phyloP scores from a whole-genome alignment of 2,329 filamentous ascomycete genomes.

The Alternaria angustiovoidea region DNA sequence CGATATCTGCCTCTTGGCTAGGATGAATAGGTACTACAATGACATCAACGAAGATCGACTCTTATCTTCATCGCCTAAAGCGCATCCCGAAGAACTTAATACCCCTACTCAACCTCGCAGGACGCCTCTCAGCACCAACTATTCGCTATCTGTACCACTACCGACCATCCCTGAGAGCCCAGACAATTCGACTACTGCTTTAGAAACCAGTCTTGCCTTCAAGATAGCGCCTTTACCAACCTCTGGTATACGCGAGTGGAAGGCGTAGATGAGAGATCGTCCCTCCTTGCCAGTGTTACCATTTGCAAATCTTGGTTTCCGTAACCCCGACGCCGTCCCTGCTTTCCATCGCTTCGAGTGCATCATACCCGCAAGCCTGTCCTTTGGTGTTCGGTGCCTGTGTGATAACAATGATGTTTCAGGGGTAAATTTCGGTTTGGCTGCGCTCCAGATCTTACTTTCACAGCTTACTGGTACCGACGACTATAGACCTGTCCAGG shows the following conservation, averaged over 20 bases:
- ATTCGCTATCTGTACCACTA: not conserved
- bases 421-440: not conserved
- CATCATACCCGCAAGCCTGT: not conserved
- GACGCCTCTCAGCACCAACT: not conserved
- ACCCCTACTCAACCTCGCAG: not conserved
- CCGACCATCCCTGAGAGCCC: not conserved
- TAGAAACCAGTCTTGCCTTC: not conserved
- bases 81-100: not conserved
- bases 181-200: not conserved
- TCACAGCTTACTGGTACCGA: conserved; percentile 6
- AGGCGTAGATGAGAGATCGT: not conserved
- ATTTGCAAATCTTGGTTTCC: conserved; percentile 4
- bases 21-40: not conserved
- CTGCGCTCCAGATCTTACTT: conserved; percentile 6
- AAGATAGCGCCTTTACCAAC: not conserved
- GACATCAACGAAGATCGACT: not conserved
- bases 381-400: not conserved
- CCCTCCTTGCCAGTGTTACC: conserved; percentile 2
- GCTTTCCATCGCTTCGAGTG: conserved; percentile 2
- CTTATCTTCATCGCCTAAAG: not conserved
- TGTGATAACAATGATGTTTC: not conserved
- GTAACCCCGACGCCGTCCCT: conserved; percentile 1
- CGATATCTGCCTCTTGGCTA: not conserved
- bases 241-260: conserved; percentile 1
- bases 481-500: not conserved